These are phyloP conservation scores for Podosphaera fusca DNA, from an alignment of 2,329 filamentous ascomycete genomes.

Conservation along the genomic window DNA sequence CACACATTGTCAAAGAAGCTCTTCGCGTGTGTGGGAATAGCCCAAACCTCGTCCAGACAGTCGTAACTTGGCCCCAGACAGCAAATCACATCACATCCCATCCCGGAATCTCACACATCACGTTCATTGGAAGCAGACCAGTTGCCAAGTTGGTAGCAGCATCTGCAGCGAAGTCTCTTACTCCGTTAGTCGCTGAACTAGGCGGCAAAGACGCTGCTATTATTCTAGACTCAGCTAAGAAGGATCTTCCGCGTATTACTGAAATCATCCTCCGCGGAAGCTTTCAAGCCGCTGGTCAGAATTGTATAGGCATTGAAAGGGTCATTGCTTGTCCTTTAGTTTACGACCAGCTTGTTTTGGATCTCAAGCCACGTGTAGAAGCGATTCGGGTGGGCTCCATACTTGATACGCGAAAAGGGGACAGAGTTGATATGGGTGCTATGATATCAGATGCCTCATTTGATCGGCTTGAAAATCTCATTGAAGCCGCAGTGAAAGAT, in stretches of 20 bases:
- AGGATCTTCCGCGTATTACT: conserved; percentile 45
- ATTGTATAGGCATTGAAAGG: conserved; percentile 92
- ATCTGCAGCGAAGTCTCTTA: conserved; percentile 68
- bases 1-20: conserved; percentile 53
- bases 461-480: conserved; percentile 48
- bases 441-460: conserved; percentile 69
- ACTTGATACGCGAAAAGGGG: conserved; percentile 24
- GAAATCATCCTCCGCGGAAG: conserved; percentile 76
- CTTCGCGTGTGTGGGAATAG: conserved; percentile 65
- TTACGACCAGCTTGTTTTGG: conserved; percentile 48
- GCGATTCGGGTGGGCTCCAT: conserved; percentile 53
- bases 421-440: conserved; percentile 58
- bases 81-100: conserved; percentile 71
- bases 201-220: conserved; percentile 90
- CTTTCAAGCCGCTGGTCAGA: conserved; percentile 89
- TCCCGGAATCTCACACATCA: conserved; percentile 63
- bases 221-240: conserved; percentile 48
- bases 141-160: conserved; percentile 76
- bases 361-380: conserved; percentile 51
- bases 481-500: conserved; percentile 50
- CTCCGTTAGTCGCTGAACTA: conserved; percentile 70
- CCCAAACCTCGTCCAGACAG: conserved; percentile 56
- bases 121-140: conserved; percentile 78
- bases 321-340: conserved; percentile 59
- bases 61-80: conserved; percentile 71